phyloP scores from a whole-genome alignment of 495 filamentous ascomycete genomes.

The Paragyromitra xinjiangensis region DNA sequence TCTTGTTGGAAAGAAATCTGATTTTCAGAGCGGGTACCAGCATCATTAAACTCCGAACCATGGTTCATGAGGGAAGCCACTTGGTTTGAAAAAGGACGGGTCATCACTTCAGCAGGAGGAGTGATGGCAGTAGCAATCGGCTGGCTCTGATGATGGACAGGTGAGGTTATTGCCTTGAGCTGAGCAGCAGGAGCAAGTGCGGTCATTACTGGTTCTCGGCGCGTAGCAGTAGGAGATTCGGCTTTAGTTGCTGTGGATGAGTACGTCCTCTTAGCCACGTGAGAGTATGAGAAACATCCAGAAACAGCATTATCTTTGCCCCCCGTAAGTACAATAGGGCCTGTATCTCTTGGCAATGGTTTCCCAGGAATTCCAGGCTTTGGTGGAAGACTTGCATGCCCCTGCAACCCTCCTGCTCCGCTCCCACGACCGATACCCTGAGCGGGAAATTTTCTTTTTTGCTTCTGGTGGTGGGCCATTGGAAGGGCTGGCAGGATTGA shows the following conservation, averaged over 20 bases:
- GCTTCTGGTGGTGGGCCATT: constrained; percentile 48
- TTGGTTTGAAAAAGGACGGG: constrained; percentile 20
- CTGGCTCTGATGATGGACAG: constrained; percentile 19
- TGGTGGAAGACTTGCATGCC: constrained; percentile 54
- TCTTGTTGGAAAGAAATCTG: constrained; percentile 10
- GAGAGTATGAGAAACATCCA: constrained; percentile 42
- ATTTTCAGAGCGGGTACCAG: constrained; percentile 10
- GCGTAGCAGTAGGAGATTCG: constrained; percentile 39
- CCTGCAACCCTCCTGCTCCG: constrained; percentile 35
- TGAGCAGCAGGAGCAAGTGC: constrained; percentile 39
- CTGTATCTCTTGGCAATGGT: constrained; percentile 54
- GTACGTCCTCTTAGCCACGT: constrained; percentile 51
- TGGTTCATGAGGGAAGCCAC: constrained; percentile 27
- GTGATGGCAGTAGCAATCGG: constrained; percentile 42
- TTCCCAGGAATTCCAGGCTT: constrained; percentile 56
- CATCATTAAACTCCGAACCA: constrained; percentile 26
- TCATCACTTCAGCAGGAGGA: constrained; percentile 48
- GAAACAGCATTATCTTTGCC: constrained; percentile 42
- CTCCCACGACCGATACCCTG: constrained; percentile 56
- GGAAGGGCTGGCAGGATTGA: constrained; percentile 54
- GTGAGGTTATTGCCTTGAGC: constrained; percentile 44
- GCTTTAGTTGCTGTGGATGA: constrained; percentile 37
- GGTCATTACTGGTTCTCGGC: constrained; percentile 45
- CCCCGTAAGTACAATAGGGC: constrained; percentile 55
- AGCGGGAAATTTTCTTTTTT: constrained; percentile 51